These are phyloP conservation scores for Kwoniella pini DNA, from an alignment of 768 basidiomycete species.

Conservation along the genomic window DNA sequence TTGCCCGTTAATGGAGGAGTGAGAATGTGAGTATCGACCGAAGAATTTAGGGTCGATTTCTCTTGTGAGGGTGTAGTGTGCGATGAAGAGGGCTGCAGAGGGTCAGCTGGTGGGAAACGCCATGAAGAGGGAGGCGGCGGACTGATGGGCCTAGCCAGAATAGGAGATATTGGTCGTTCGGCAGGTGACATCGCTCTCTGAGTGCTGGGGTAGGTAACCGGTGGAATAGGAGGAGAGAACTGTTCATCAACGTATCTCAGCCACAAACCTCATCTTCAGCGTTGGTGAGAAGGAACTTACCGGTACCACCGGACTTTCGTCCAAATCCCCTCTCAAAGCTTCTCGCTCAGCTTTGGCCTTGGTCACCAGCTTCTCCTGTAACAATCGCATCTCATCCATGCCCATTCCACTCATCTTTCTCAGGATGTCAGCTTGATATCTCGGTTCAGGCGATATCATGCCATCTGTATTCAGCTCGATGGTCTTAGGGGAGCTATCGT, in stretches of 20 bases:
- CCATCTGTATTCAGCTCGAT: slow-evolving; percentile 6
- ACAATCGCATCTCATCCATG: slow-evolving; percentile 25
- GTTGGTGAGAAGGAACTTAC: no score
- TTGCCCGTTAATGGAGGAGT: slow-evolving; percentile 12
- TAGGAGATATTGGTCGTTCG: slow-evolving; percentile 14
- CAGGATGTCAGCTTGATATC: slow-evolving; percentile 10
- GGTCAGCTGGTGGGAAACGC: slow-evolving; percentile 10
- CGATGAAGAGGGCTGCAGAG: background rate
- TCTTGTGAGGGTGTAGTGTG: slow-evolving; percentile 9
- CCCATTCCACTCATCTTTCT: slow-evolving; percentile 30
- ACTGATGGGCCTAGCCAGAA: slow-evolving; percentile 8
- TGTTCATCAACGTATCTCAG: no score
- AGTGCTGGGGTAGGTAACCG: slow-evolving; percentile 1
- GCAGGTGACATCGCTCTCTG: slow-evolving; percentile 5
- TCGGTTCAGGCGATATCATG: background rate
- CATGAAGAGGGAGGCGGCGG: slow-evolving; percentile 17
- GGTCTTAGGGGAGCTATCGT: background rate
- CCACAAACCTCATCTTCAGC: no score
- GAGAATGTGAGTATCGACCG: slow-evolving; percentile 17
- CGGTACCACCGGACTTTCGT: slow-evolving; percentile 16
- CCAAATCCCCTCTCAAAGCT: slow-evolving; percentile 23
- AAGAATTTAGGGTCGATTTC: background rate
- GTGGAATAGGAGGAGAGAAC: slow-evolving; percentile 9
- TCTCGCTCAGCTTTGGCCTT: slow-evolving; percentile 41
- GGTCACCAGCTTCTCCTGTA: slow-evolving; percentile 39